Base-by-base conservation (phyloP, 2,329 filamentous ascomycete species). In the Penicillium sp. region DNA sequence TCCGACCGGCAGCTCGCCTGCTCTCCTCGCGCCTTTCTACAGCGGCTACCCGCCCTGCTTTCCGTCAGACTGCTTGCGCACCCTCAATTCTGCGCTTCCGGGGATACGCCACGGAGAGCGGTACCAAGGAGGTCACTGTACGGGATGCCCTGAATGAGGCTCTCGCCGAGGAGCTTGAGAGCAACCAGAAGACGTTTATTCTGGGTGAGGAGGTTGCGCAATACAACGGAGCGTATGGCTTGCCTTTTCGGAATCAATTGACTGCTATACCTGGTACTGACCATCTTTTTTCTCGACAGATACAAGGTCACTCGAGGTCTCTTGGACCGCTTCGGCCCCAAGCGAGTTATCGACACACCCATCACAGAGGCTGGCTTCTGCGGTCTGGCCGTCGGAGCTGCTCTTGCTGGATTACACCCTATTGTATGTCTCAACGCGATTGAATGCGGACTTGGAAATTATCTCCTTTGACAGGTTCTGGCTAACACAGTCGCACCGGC, bases 221-320 rank as follows among this genome's bases (percentile, higher is more conserved):
- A 83, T 99, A 99, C 86, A 99, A 99, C 81, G 95, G 95, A 85
- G 94, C 94, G 85, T 88, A 81, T 78, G 84, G 82, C 64, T 58
- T 56, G 46, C 60, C 49, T 44, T 56, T 31, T 54, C 48, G 47
- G 48, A 55, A 44, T 60, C 15, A 41, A 31, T 44, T 46, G 11
- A 38, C 23, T 47, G 8, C 7, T 58, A 29, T 26, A 38, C 56
- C 58, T 50, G 44, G 58, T 58, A 73, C 81, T 84, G 72, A 84
- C 9, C 26, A 21, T 65, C 56, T 64, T 49, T 59, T 47, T 31
- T 30, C 62, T 38, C 26, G 57, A 67, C 71, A 88, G 86, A 77
- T 99, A 99, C 89, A 99, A 99, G 85, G 94, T 99, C 78, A 99
- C 95, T 75, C 97, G 97, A 86, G 95, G 95, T 71, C 88, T 99